phyloP scores from a whole-genome alignment of 352 stramenopile genomes.

The Globisporangium orthogonon region DNA sequence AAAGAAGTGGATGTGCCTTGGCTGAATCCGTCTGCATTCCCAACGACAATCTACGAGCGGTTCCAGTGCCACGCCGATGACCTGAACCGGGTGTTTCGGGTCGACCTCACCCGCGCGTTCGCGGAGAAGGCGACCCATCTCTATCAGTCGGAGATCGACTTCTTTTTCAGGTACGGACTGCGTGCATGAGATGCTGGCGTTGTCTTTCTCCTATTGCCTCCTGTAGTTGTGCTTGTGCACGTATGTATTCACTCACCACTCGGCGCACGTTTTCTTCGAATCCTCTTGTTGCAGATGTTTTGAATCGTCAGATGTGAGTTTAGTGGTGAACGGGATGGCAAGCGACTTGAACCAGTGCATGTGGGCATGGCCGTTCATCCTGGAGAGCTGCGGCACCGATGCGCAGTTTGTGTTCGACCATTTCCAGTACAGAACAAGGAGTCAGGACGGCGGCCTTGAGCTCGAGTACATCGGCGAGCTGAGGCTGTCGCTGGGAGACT shows the following conservation, averaged over 20 bases:
- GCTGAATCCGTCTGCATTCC: slow-evolving; percentile 44
- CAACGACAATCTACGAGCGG: slow-evolving; percentile 38
- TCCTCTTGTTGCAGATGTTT: slow-evolving; percentile 32
- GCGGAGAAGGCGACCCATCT: slow-evolving; percentile 35
- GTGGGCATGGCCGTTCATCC: slow-evolving; percentile 75
- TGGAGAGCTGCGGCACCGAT: slow-evolving; percentile 68
- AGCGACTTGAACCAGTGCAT: slow-evolving; percentile 80
- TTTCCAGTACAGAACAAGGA: slow-evolving; percentile 56
- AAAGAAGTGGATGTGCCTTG: slow-evolving; percentile 40
- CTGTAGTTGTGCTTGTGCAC: not conserved
- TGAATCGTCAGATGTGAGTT: slow-evolving; percentile 67
- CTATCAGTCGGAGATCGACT: slow-evolving; percentile 59
- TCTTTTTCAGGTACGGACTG: slow-evolving; percentile 33
- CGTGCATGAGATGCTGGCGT: no score
- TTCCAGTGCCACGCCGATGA: slow-evolving; percentile 53
- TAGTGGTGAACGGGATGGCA: slow-evolving; percentile 75
- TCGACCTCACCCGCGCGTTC: slow-evolving; percentile 57
- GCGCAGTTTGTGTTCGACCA: slow-evolving; percentile 72
- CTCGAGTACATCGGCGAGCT: slow-evolving; percentile 67
- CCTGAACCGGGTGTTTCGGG: slow-evolving; percentile 52
- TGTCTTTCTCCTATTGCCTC: not conserved
- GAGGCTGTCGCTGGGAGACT: slow-evolving; percentile 62
- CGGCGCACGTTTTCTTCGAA: not conserved
- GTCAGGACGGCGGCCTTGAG: slow-evolving; percentile 36
- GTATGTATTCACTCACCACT: not conserved